Base-by-base conservation (phyloP, 2,329 filamentous ascomycete genomes). In the Ophiostoma sp. region DNA sequence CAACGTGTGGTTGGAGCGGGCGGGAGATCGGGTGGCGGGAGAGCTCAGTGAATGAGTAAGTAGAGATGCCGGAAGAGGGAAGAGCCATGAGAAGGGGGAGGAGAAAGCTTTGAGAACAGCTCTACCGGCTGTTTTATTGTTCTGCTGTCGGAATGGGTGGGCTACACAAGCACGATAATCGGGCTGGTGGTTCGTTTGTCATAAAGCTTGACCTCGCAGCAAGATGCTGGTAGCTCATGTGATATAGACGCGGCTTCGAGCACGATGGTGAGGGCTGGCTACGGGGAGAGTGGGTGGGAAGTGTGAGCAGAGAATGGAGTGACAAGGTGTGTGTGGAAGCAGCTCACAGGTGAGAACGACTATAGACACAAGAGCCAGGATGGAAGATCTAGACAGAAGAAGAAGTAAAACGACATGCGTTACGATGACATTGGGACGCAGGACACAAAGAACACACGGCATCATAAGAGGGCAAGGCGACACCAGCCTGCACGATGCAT, bases 1-100 rank as follows among this genome's bases (percentile, higher is more conserved):
- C 16, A 52, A 63, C 60, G 40, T 63, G 38, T 63, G 60, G 60
- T 63, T 63, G 60, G 60, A 41, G 60, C 60, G 14, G 8, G 18
- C 60, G 36, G 55, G 27, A 60, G 27, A 27, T 27, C 27, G 27
- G 27, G 55, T 27, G 55, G 36, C 27, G 55, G 12, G 42, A 41
- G 63, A 42, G 55, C 55, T 60, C 38, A 60, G 55, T 60, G 55
- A 60, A 60, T 27, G 27, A 27, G 27, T 27, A 27, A 11, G 55
- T 60, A 60, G 4, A 60, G 55, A 60, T 27, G 55, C 55, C 55
- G 27, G 38, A 60, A 60, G 55, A 60, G 55, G 55, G 27, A 47
- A 41, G 41, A 60, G 60, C 27, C 27, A 27, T 27, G 27, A 27
- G 27, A 27, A 27, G 27, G 27, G 27, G 27, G 27, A 27, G 1